A percentile compares a stretch with the other conserved stretches of the same genome.
phyloP scores from a whole-genome alignment of 2,329 filamentous ascomycete species.

The Pyrenochaeta sp. region DNA sequence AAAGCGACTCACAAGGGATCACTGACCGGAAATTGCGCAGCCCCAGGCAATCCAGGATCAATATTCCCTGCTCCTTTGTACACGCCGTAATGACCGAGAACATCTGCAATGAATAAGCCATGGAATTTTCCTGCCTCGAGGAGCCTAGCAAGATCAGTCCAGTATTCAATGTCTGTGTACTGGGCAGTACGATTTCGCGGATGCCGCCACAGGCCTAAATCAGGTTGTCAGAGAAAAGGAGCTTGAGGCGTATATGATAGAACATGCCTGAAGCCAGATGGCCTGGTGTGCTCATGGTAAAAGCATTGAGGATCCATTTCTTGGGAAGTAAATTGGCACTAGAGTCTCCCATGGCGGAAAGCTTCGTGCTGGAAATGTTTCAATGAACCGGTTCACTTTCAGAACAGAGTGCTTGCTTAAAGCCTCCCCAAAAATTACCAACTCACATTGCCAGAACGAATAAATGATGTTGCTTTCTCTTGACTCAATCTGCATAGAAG shows the following conservation, averaged over 20 bases:
- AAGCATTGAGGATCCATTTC: conserved; percentile 44
- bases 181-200: not conserved
- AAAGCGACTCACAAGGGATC: conserved; percentile 65
- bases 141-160: conserved; percentile 38
- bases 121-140: conserved; percentile 42
- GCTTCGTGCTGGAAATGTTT: too few relatives aligned
- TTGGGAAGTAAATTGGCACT: conserved; percentile 13
- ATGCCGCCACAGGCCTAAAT: conserved; percentile 65
- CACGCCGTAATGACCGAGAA: conserved; percentile 71
- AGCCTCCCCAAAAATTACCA: too few relatives aligned
- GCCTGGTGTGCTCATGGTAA: conserved; percentile 30
- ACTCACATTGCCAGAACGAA: too few relatives aligned
- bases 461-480: too few relatives aligned
- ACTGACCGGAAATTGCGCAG: conserved; percentile 72
- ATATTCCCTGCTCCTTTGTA: conserved; percentile 66
- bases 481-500: not conserved
- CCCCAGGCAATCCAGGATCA: conserved; percentile 64
- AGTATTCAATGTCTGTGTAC: conserved; percentile 9
- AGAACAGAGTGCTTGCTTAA: too few relatives aligned
- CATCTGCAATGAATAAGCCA: conserved; percentile 47
- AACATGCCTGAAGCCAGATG: conserved; percentile 30
- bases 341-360: not conserved
- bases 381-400: too few relatives aligned
- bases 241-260: not conserved
- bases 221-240: not conserved